Percentiles rank a stretch among this genome's conserved stretches.
Evolutionary conservation across 257 asterid genomes (phyloP).

Genomic region (Petrea volubilis): DNA sequence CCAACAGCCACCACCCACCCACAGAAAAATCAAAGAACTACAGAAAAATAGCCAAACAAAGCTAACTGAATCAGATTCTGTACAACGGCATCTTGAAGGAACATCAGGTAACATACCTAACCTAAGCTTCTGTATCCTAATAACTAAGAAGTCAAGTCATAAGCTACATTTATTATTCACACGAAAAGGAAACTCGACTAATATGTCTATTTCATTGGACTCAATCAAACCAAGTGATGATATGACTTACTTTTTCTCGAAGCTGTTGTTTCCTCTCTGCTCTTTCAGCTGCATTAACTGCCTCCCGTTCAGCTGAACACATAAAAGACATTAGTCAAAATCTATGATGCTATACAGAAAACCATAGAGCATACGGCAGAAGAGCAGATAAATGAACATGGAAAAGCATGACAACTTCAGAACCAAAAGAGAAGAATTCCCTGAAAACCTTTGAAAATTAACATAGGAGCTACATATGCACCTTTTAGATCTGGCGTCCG

Average conservation of each 20-base stretch:
- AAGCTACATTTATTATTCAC: no score
- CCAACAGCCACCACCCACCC: not conserved
- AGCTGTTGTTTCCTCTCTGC: constrained; percentile 86
- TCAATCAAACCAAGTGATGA: constrained; percentile 8
- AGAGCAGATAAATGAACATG: not conserved
- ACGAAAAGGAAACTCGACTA: not conserved
- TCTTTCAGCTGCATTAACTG: constrained; percentile 86
- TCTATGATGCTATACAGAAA: constrained; percentile 9
- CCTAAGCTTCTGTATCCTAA: no score
- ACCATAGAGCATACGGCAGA: not conserved
- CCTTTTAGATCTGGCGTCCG: constrained; percentile 93
- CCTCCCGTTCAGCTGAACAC: constrained; percentile 85
- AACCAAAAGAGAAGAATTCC: not conserved
- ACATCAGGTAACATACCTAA: no score
- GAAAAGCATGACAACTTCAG: not conserved
- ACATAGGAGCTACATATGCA: constrained; percentile 12
- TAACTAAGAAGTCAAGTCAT: no score
- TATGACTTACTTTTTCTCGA: constrained; percentile 76
- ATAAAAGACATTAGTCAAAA: constrained; percentile 16
- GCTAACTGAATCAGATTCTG: no score
- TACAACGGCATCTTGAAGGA: no score
- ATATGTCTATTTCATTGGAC: not conserved
- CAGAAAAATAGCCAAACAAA: no score
- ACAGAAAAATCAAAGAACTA: no score
- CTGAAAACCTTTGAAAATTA: not conserved